A percentile compares a stretch with the other conserved stretches of the same genome.
Conservation (phyloP, 345 rosid genomes). For the Arabis hirsuta region DNA sequence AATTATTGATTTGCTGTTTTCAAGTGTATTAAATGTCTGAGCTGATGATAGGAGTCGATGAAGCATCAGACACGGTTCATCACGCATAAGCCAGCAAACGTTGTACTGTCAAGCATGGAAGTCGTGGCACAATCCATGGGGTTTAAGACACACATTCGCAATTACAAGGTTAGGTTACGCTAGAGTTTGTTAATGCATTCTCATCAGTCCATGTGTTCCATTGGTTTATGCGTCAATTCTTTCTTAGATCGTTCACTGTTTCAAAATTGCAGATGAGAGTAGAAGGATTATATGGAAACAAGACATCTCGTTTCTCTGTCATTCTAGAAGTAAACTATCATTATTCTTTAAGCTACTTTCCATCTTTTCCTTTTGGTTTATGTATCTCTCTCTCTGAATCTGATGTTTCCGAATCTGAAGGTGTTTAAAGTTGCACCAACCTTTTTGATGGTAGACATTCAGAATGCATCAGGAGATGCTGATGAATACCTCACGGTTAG, state of each 20-base stretch:
- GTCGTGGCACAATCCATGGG: conserved; percentile 99
- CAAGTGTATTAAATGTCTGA: conserved; percentile 3
- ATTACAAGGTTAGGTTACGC: conserved; percentile 68
- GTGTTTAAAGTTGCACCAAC: conserved; percentile 93
- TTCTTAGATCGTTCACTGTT: no score
- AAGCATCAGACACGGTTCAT: conserved; percentile 86
- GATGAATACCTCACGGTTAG: conserved; percentile 83
- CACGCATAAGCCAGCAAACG: conserved; percentile 83
- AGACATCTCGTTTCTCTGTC: conserved; percentile 73
- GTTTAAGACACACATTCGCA: conserved; percentile 92
- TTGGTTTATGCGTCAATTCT: neutral
- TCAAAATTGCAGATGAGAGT: conserved; percentile 76
- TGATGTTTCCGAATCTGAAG: conserved; percentile 43
- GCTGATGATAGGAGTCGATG: conserved; percentile 65
- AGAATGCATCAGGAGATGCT: conserved; percentile 60
- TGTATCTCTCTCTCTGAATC: neutral
- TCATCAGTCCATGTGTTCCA: neutral
- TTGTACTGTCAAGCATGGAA: conserved; percentile 93
- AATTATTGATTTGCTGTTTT: conserved; percentile 3
- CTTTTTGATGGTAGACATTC: conserved; percentile 82
- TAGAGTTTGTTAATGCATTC: neutral
- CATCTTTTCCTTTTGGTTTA: conserved; percentile 2
- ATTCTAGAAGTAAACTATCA: conserved; percentile 66
- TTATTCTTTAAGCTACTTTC: neutral
- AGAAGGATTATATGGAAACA: conserved; percentile 80